phyloP scores from a whole-genome alignment of 2,329 filamentous ascomycete species.

The Penicillium sp. region DNA sequence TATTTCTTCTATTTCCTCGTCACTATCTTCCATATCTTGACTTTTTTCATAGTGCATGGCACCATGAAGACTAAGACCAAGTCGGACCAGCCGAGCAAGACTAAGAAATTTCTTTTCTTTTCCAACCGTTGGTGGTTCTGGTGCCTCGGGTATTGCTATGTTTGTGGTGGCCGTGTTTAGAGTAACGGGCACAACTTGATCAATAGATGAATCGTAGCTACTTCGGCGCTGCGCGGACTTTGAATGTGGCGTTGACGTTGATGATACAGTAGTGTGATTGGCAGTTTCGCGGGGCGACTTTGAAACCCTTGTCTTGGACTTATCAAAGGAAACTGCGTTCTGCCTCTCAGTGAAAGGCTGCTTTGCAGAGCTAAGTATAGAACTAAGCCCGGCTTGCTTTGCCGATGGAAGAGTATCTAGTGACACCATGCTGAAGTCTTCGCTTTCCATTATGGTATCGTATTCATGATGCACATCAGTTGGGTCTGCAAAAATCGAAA shows the following conservation, averaged over 20 bases:
- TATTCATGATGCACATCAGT: slow-evolving; percentile 45
- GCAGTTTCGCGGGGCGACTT: not conserved
- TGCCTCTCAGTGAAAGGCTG: slow-evolving; percentile 25
- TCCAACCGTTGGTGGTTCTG: slow-evolving; percentile 13
- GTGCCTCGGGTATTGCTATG: slow-evolving; percentile 15
- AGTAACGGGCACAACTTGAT: slow-evolving; percentile 1
- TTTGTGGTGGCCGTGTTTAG: not conserved
- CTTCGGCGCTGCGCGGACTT: not conserved
- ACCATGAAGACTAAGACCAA: slow-evolving; percentile 36
- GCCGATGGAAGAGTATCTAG: slow-evolving; percentile 51
- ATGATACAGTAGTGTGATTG: not conserved
- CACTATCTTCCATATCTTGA: not conserved
- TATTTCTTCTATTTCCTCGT: slow-evolving; percentile 16
- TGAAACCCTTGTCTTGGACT: not conserved
- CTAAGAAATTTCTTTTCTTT: slow-evolving; percentile 23
- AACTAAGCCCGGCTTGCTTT: slow-evolving; percentile 38
- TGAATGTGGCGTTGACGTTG: not conserved
- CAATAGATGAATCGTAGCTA: not conserved
- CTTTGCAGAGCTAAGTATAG: slow-evolving; percentile 25
- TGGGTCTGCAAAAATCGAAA: slow-evolving; percentile 25
- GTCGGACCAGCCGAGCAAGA: slow-evolving; percentile 32
- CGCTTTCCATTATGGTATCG: slow-evolving; percentile 55
- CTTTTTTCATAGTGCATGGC: slow-evolving; percentile 19
- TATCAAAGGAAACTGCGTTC: slow-evolving; percentile 6
- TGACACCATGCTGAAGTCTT: slow-evolving; percentile 57